phyloP scores from a whole-genome alignment of 169 alveolate genomes.

The Cryptosporidium ubiquitum region DNA sequence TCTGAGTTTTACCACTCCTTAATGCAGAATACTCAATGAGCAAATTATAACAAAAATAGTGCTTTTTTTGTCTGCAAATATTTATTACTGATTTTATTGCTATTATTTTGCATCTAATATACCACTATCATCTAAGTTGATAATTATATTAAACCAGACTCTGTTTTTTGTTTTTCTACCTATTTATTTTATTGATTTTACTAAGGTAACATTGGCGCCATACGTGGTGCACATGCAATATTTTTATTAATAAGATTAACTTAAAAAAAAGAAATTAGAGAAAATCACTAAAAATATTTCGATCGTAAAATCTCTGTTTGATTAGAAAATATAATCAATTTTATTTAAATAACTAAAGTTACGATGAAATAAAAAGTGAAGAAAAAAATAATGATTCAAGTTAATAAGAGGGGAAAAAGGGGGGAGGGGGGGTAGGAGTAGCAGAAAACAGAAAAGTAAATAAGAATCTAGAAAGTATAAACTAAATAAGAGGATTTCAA shows the following conservation, averaged over 20 bases:
- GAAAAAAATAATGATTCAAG: too few species aligned
- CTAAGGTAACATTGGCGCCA: not conserved
- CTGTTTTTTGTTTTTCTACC: not conserved
- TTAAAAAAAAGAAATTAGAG: too few species aligned
- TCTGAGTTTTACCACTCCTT: conserved; percentile 38
- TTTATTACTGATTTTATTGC: not conserved
- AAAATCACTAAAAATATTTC: too few species aligned
- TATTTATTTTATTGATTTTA: not conserved
- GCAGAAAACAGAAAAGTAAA: not conserved
- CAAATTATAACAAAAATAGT: not conserved
- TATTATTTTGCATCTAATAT: too few species aligned
- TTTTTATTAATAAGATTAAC: not conserved
- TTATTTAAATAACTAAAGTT: not conserved
- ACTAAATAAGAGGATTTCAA: not conserved
- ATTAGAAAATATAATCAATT: too few species aligned
- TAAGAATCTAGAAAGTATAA: not conserved
- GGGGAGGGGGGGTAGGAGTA: not conserved
- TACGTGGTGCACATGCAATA: not conserved
- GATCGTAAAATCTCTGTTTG: too few species aligned
- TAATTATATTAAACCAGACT: too few species aligned
- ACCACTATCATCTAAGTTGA: too few species aligned
- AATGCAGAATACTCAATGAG: not conserved
- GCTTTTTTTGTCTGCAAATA: not conserved
- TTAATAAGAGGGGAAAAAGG: not conserved
- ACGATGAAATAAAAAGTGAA: not conserved